Base-by-base conservation (phyloP, 2,329 filamentous ascomycete species). In the Sporothrix variecibatus region DNA sequence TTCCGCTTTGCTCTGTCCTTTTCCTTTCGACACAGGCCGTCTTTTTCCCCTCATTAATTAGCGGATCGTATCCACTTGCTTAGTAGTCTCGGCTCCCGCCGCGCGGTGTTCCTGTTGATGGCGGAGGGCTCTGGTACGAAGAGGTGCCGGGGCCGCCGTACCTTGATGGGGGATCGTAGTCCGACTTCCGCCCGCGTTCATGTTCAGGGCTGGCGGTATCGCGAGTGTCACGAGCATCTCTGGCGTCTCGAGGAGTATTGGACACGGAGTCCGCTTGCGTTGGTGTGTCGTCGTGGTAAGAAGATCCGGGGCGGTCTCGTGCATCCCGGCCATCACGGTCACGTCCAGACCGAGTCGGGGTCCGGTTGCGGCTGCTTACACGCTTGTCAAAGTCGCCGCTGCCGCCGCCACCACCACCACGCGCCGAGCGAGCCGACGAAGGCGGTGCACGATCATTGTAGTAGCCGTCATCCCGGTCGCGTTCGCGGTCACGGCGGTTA, bases 61-160 rank as follows among this genome's bases (percentile, higher is more conserved):
- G n/a, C 51, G 23, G 23, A 15, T 15, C 11, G n/a, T 53, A 7
- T 6, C 51, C n/a, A 4, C 17, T 28, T 1, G 3, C 38, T 28
- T 71, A 49, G 23, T 60, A 49, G 15, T 62, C 69, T 11, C 69
- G 53, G 26, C 38, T 26, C 15, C 53, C 8, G 15, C 53, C 34
- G 15, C 69, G 53, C 5, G 69, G 53, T 11, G 51, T 49, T 3
- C 38, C 69, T 15, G 65, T 34, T n/a, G 53, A 60, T 17, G 69
- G 69, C 23, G 69, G 53, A 15, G 69, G 53, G 26, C 69, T 71
- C 15, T 71, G 69, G 53, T 60, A 71, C 34, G 53, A 58, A 34
- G 62, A 65, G n/a, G 38, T 7, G 20, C 20, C 60, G 31, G 60
- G 31, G n/a, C 53, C 17, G 23, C 23, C 34, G 23, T n/a, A 23